Evolutionary conservation across 805 yeast genomes (phyloP), one percentile per base, ranked within the genome.

Genomic region (Myxozyma monticola): DNA sequence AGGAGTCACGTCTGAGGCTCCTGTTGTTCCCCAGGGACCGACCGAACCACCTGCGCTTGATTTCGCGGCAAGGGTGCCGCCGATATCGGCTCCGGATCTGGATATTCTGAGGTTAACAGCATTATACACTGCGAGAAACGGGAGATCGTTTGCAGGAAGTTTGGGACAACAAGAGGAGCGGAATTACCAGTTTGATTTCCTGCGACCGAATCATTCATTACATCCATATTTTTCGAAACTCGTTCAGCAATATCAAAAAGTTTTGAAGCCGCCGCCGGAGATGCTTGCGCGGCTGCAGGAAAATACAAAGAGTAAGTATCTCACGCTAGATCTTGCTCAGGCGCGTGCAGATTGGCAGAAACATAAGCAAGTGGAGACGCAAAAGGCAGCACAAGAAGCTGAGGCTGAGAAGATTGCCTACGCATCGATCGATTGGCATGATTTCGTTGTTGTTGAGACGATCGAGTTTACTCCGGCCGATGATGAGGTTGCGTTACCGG

Each of bases 401-500:
- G 67, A 69, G 52, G 54, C 65, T 46, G 75, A 77, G 36, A 37
- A 42, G 34, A 45, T 54, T 46, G 82, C 77, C 36, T 87, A 76
- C 68, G 88, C 90, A 0, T 77, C 85, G 8, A 82, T 88, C 20
- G 89, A 90, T 68, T 91, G 99, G 99, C 82, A 83, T 48, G 87
- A 85, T 55, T 91, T 90, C 63, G 73, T 76, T 1, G 73, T 87
- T 15, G 84, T 87, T 6, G 88, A 82, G 42, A 80, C 83, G 1
- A 73, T 89, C 12, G 80, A 76, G 42, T 84, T 88, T 57, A 78
- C 79, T 14, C 81, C 79, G 1, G 67, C 78, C 5, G 89, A 83
- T 64, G 73, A 75, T 51, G 78, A 76, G 9, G 74, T 79, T 3
- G 84, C 80, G 43, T 68, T 83, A 43, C 68, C 72, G 3, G 61